phyloP scores from a whole-genome alignment of 306 rosid species.

The Crotalaria pallida region DNA sequence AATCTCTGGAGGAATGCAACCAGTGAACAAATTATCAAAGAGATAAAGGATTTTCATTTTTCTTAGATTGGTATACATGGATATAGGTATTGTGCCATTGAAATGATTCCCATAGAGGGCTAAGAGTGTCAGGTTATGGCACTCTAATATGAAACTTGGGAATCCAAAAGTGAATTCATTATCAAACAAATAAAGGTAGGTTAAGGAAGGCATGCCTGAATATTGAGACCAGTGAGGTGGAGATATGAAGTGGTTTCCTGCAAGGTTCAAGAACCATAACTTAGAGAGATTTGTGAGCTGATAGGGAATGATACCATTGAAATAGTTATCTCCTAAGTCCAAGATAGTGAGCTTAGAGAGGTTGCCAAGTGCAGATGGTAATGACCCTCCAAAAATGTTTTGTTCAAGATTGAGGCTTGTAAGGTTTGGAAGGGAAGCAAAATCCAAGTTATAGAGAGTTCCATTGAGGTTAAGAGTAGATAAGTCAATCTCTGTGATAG shows the following conservation, averaged over 20 bases:
- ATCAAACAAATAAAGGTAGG: conserved; percentile 22
- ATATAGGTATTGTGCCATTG: conserved; percentile 46
- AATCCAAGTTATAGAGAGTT: conserved; percentile 30
- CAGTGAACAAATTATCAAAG: too few relatives aligned
- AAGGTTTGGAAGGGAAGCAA: conserved; percentile 41
- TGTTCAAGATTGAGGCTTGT: conserved; percentile 41
- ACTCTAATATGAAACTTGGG: conserved; percentile 50
- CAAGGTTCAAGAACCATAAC: conserved; percentile 49
- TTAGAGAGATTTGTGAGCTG: conserved; percentile 50
- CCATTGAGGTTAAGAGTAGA: conserved; percentile 30
- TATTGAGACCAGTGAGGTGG: conserved; percentile 44
- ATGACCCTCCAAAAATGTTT: conserved; percentile 38
- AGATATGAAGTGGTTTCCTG: conserved; percentile 32
- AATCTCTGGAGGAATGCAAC: conserved; percentile 52
- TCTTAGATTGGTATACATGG: conserved; percentile 32
- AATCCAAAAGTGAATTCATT: conserved; percentile 29
- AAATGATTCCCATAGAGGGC: conserved; percentile 40
- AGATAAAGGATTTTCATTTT: too few relatives aligned
- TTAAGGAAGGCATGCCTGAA: conserved; percentile 42
- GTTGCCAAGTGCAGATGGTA: conserved; percentile 48
- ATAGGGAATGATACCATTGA: conserved; percentile 46
- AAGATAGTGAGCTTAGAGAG: conserved; percentile 52
- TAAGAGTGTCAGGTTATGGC: conserved; percentile 47
- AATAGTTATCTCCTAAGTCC: conserved; percentile 45
- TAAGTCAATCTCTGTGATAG: conserved; percentile 33